Conservation (phyloP, 768 basidiomycete species). For the Arthromyces matolae region DNA sequence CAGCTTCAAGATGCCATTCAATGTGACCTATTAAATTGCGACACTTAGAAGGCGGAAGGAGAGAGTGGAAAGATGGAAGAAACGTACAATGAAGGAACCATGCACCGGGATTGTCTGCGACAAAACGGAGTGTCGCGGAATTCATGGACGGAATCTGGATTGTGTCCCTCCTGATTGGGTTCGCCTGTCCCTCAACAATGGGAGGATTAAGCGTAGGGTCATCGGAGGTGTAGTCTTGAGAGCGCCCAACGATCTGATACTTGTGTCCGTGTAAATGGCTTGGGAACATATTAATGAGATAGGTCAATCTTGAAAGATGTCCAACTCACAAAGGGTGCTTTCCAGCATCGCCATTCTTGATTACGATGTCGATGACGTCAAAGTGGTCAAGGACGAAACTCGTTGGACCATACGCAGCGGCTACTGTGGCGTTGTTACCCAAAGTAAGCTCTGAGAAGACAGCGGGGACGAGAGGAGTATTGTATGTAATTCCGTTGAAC, state of each 20-base stretch:
- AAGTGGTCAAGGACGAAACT: conserved; percentile 73
- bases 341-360: conserved; percentile 68
- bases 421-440: conserved; percentile 65
- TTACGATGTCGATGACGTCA: conserved; percentile 73
- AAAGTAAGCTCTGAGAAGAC: conserved; percentile 75
- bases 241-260: conserved; percentile 74
- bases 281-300: neutral
- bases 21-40: conserved; percentile 54
- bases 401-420: conserved; percentile 72
- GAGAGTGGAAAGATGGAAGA: neutral
- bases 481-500: conserved; percentile 69
- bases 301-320: conserved; percentile 1
- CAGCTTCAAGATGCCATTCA: conserved; percentile 82
- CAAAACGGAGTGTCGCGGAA: conserved; percentile 70
- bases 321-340: conserved; percentile 81
- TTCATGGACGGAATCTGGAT: conserved; percentile 66
- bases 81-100: conserved; percentile 81
- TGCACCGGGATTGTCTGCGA: conserved; percentile 90
- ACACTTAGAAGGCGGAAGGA: neutral
- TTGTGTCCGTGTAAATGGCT: conserved; percentile 93
- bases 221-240: conserved; percentile 63
- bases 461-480: conserved; percentile 68
- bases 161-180: conserved; percentile 93
- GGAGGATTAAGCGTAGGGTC: conserved; percentile 82
- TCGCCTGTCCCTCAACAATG: conserved; percentile 69